Evolutionary conservation across 441 rosid genomes (phyloP), one percentile per base, ranked within the genome.

Genomic region (Pelargonium cotyledonis): DNA sequence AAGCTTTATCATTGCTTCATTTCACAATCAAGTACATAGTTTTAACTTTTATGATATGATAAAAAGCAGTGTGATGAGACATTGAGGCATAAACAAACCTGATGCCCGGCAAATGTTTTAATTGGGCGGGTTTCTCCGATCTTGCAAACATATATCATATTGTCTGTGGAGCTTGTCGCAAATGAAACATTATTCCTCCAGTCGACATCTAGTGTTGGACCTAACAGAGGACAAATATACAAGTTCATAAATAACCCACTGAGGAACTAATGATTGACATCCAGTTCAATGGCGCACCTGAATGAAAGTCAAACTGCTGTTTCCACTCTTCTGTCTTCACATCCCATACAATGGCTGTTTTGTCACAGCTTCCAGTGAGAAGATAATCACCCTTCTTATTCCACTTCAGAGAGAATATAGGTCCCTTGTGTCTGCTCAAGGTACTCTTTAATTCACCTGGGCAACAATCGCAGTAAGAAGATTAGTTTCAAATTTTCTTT

Each of bases 381-480:
- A 95, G 97, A 81, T 86, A 95, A 81, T 95, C 98, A 68, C 99
- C 97, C 80, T 92, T 95, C 82, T 90, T 95, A 83, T 95, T 95
- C 99, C 99, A 95, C 83, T 95, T 95, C 23, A 95, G 80, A 71
- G 99, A 90, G 81, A 95, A 95, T 63, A 95, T 89, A 47, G 99
- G 97, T 66, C 97, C 99, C 77, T 88, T 90, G 76, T 95, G 99
- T 76, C 88, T 95, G 75, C 85, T 91, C 80, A 95, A 74, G 16
- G 97, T 92, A 80, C 88, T 79, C 81, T 77, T 92, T 70, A 92
- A 79, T 29, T 95, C 97, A 65, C 99, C 99, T 95, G 77, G 23
- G 75, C 67, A 69, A 23, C 26, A 61, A 63, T 70, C 40, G n/a
- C n/a, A n/a, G n/a, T n/a, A n/a, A n/a, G n/a, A n/a, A n/a, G n/a